Percentiles rank a stretch among this genome's conserved stretches.
Conservation (phyloP, 2,329 filamentous ascomycete species). For the Neoarthrinium moseri region DNA sequence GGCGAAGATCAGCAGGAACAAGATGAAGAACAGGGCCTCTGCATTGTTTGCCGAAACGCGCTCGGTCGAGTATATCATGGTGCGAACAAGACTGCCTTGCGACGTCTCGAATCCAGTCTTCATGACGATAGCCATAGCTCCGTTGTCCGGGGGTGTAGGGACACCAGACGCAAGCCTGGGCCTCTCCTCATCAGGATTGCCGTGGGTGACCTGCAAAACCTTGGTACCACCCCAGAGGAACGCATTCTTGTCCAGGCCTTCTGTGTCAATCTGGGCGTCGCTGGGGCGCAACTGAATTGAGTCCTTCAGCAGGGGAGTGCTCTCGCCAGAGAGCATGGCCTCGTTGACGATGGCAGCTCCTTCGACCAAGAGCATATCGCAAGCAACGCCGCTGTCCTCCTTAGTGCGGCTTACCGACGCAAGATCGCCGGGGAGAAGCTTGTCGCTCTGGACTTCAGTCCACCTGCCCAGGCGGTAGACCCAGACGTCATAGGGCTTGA, state of each 20-base stretch:
- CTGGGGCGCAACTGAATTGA: conserved; percentile 86
- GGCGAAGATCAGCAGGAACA: conserved; percentile 94
- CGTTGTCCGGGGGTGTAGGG: conserved; percentile 83
- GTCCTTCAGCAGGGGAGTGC: conserved; percentile 93
- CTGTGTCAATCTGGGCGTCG: conserved; percentile 77
- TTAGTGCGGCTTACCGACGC: conserved; percentile 92
- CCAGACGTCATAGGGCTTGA: conserved; percentile 95
- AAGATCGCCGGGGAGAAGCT: conserved; percentile 87
- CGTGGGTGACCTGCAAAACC: conserved; percentile 91
- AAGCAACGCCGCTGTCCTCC: conserved; percentile 94
- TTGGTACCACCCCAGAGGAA: conserved; percentile 98
- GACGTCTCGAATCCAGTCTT: conserved; percentile 99
- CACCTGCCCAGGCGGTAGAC: conserved; percentile 86
- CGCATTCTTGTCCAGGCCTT: conserved; percentile 93
- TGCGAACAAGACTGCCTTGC: conserved; percentile 93
- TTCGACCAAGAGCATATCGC: conserved; percentile 93
- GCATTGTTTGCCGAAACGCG: conserved; percentile 98
- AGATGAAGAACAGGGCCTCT: conserved; percentile 94
- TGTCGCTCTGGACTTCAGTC: conserved; percentile 86
- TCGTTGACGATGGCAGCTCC: conserved; percentile 98
- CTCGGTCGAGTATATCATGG: conserved; percentile 99
- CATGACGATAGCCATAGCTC: conserved; percentile 88
- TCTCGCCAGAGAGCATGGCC: conserved; percentile 98
- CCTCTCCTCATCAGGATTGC: conserved; percentile 72
- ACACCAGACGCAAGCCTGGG: conserved; percentile 74